These are phyloP conservation scores for Collybiopsis luxurians DNA, from an alignment of 768 basidiomycete species.

Conservation along the genomic window DNA sequence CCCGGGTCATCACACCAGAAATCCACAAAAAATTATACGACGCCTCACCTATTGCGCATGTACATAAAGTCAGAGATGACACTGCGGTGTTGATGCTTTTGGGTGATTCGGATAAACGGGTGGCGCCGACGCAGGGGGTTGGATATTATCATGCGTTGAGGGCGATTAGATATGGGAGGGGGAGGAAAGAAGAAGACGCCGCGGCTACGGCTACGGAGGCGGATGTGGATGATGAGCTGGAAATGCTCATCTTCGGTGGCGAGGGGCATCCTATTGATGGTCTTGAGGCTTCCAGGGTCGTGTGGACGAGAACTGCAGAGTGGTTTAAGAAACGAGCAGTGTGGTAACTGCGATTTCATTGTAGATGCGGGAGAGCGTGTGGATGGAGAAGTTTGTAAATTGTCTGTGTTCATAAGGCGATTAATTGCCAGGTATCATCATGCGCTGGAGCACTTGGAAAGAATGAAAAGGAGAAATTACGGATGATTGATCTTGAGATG, in stretches of 20 bases:
- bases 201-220: too few relatives aligned
- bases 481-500: too few relatives aligned
- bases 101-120: conserved; percentile 60
- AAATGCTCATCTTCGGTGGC: background rate
- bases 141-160: conserved; percentile 68
- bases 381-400: too few relatives aligned
- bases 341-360: too few relatives aligned
- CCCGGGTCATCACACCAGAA: conserved; percentile 41
- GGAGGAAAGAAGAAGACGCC: too few relatives aligned
- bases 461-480: too few relatives aligned
- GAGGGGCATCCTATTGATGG: background rate
- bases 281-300: background rate
- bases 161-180: conserved; percentile 22
- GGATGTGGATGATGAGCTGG: background rate
- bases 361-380: too few relatives aligned
- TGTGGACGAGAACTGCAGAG: background rate
- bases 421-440: too few relatives aligned
- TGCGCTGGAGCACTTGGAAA: too few relatives aligned
- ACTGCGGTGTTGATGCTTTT: conserved; percentile 57
- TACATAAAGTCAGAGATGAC: conserved; percentile 46
- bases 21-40: conserved; percentile 40
- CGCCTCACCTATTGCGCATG: conserved; percentile 55
- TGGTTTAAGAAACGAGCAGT: background rate
- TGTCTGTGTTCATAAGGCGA: too few relatives aligned
- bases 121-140: conserved; percentile 59